Evolutionary conservation across 441 rosid species (phyloP), one percentile per base, ranked within the genome.

Genomic region (Arabidopsis hybrid): DNA sequence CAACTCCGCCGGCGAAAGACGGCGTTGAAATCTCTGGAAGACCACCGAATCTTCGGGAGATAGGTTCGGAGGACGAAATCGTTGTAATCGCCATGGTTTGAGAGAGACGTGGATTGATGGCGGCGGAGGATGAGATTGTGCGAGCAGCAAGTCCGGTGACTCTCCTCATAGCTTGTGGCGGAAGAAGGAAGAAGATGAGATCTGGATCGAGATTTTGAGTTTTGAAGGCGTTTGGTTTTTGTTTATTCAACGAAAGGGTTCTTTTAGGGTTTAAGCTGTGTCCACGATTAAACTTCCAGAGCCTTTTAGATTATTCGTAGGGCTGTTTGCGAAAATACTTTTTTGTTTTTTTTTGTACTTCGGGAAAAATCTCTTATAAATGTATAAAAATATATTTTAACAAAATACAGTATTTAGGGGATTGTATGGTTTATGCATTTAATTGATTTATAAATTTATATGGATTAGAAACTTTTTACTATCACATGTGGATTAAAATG

Each of bases 141-240:
- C 87, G 71, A 9, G 77, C 53, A 29, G 86, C 79, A 36, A 89
- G 72, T 55, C 87, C 81, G 56, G 77, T 71, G 11, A 78, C 71
- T 74, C 92, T 74, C 81, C 91, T 87, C 96, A 87, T 87, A 56
- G 76, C 62, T 52, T 16, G 16, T 35, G 42, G 29, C 29, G 29
- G 29, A 26, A 26, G 29, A 26, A 26, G 29, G 39, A 10, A 17
- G 26, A 35, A 35, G 60, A 26, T 47, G 8, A 10, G 78, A 50
- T 46, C 67, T 68, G 32, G n/a, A 59, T 61, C 75, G 53, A 13
- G n/a, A 53, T 29, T 47, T 42, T 55, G 35, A 16, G 1, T 32
- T 42, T 3, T 42, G 46, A 73, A 49, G 47, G 55, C 75, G 55
- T 42, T 61, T 61, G 8, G 7, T 52, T 6, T 29, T 42, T 29